Evolutionary conservation across 23 red algal genomes (phyloP).

Genomic region (Chondrus crispus): DNA sequence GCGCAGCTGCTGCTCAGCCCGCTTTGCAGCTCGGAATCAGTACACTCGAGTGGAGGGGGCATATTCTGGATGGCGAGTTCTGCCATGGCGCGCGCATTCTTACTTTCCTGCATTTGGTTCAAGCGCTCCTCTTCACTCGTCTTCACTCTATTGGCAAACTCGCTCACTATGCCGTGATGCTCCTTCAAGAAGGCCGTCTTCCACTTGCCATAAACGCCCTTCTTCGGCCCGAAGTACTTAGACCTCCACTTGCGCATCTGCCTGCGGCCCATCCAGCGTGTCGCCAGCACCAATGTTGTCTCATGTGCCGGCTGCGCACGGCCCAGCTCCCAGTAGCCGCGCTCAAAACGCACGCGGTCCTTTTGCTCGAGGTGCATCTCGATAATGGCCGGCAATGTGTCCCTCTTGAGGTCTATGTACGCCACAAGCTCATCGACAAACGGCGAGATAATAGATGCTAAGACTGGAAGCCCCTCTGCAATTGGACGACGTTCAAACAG

Average conservation of each 20-base stretch:
- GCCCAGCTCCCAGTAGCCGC: slow-evolving; percentile 17
- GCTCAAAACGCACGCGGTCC: slow-evolving; percentile 13
- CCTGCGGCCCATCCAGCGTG: slow-evolving; percentile 20
- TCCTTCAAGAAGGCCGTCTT: neutral
- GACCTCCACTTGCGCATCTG: slow-evolving; percentile 11
- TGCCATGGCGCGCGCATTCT: neutral
- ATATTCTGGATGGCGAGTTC: neutral
- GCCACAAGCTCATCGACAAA: slow-evolving; percentile 5
- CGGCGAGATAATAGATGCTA: neutral
- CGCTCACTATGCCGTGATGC: slow-evolving; percentile 1
- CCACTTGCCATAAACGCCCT: neutral
- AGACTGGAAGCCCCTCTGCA: neutral
- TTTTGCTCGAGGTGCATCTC: neutral
- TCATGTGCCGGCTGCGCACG: neutral
- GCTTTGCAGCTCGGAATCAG: neutral
- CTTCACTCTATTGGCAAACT: slow-evolving; percentile 25
- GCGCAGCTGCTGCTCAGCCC: neutral
- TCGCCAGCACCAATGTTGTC: neutral
- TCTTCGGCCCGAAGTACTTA: neutral
- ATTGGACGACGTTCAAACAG: slow-evolving; percentile 22
- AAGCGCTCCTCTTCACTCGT: slow-evolving; percentile 1
- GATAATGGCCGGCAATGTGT: slow-evolving; percentile 14
- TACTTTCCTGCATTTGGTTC: slow-evolving; percentile 28
- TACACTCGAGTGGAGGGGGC: neutral
- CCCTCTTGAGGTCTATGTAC: slow-evolving; percentile 37